Evolutionary conservation across 768 basidiomycete species (phyloP).

Genomic region (Lactarius deliciosus): DNA sequence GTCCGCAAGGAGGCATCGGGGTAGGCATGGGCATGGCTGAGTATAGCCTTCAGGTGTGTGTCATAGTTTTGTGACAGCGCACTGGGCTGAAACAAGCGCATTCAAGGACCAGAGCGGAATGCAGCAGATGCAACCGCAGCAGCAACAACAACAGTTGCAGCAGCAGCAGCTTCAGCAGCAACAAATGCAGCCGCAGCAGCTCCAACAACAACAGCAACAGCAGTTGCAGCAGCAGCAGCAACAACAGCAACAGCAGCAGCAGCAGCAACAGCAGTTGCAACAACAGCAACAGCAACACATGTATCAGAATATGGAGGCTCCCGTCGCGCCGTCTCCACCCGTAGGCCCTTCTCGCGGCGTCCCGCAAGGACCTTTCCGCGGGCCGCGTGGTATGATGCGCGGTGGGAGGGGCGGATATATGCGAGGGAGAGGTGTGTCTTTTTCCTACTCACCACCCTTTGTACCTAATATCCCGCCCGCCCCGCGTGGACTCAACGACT

Average conservation of each 20-base stretch:
- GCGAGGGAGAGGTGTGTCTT: conserved; percentile 41
- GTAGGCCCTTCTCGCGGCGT: conserved; percentile 31
- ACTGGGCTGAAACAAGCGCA: neutral
- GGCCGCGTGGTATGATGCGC: conserved; percentile 45
- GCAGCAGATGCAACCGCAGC: conserved; percentile 35
- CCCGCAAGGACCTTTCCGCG: conserved; percentile 45
- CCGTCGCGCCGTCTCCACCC: conserved; percentile 48
- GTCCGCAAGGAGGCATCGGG: conserved; percentile 24
- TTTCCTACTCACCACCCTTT: neutral
- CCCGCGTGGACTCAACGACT: conserved; percentile 6
- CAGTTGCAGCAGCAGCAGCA: conserved; percentile 7
- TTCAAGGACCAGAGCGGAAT: conserved; percentile 40
- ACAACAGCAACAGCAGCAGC: conserved; percentile 51
- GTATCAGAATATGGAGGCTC: conserved; percentile 63
- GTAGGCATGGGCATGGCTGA: conserved; percentile 42
- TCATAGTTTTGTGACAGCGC: conserved; percentile 5
- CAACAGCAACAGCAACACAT: conserved; percentile 58
- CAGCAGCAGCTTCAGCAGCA: conserved; percentile 51
- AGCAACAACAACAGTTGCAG: conserved; percentile 17
- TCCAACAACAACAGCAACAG: conserved; percentile 60
- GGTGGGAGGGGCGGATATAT: conserved; percentile 44
- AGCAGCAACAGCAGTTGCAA: conserved; percentile 32
- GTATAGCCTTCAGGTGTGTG: conserved; percentile 73
- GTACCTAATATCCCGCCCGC: neutral
- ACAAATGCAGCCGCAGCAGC: conserved; percentile 33